Percentiles rank a stretch among this genome's conserved stretches.
These are phyloP conservation scores for Cryptococcus floricola DNA, from an alignment of 1,284 basidiomycete genomes.

Conservation along the genomic window DNA sequence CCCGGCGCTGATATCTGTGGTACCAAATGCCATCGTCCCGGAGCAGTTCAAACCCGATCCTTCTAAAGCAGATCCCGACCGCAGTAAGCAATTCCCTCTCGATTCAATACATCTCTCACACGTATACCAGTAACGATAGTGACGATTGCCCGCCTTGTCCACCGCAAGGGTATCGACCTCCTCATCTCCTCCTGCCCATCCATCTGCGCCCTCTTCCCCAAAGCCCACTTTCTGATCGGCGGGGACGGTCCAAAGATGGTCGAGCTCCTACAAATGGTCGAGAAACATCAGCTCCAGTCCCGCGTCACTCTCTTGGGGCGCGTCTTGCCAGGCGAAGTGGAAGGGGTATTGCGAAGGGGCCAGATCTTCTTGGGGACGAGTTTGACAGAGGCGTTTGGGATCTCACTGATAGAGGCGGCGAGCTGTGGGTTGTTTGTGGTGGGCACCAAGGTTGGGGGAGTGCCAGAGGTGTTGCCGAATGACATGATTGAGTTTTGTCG, in stretches of 20 bases:
- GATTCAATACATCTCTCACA: neutral
- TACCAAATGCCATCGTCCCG: constrained; percentile 90
- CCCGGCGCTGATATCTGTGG: constrained; percentile 72
- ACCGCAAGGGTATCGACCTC: constrained; percentile 95
- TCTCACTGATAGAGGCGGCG: constrained; percentile 92
- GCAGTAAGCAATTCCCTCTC: constrained; percentile 54
- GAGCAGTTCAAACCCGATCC: constrained; percentile 73
- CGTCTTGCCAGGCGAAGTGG: constrained; percentile 75
- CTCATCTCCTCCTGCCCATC: constrained; percentile 84
- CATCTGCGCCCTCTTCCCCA: constrained; percentile 79
- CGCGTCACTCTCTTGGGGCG: constrained; percentile 83
- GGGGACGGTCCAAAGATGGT: constrained; percentile 95
- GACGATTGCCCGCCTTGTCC: constrained; percentile 89
- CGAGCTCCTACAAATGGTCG: constrained; percentile 92
- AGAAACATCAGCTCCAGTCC: constrained; percentile 83
- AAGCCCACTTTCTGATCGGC: constrained; percentile 84
- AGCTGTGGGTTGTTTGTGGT: constrained; percentile 93
- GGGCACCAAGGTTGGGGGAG: constrained; percentile 87
- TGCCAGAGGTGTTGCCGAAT: constrained; percentile 88
- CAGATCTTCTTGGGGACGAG: constrained; percentile 94
- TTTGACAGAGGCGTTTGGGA: constrained; percentile 95
- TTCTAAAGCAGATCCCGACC: constrained; percentile 53
- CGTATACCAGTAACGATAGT: constrained; percentile 75
- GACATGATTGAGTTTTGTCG: constrained; percentile 92
- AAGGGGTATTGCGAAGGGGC: constrained; percentile 72